Conservation (phyloP, 2,329 filamentous ascomycete genomes). For the Helotiales sp. region DNA sequence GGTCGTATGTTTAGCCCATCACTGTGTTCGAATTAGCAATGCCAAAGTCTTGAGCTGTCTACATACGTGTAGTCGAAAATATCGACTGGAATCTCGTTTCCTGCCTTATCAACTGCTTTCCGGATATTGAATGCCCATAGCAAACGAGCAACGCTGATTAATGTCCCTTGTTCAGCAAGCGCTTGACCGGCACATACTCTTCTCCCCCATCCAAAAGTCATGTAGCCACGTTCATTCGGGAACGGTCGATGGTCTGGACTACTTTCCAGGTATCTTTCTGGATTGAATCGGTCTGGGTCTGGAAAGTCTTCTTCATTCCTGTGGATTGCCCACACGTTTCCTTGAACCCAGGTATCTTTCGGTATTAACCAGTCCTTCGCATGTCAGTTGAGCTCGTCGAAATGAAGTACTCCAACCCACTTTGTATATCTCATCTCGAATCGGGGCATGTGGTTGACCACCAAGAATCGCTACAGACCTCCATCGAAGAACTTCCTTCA, state of each 20-base stretch:
- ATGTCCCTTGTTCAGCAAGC: conserved; percentile 49
- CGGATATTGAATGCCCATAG: conserved; percentile 28
- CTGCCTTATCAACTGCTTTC: conserved; percentile 22
- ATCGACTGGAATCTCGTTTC: conserved; percentile 30
- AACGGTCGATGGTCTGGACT: conserved; percentile 47
- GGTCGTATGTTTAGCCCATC: conserved; percentile 33
- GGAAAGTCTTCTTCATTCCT: conserved; percentile 42
- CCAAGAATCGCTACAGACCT: conserved; percentile 51
- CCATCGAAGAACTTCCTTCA: conserved; percentile 54
- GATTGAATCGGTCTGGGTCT: conserved; percentile 51
- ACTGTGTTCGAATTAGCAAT: conserved; percentile 11
- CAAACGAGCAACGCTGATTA: conserved; percentile 23
- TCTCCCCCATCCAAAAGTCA: conserved; percentile 57
- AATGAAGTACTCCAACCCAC: background rate
- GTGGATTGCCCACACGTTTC: conserved; percentile 23
- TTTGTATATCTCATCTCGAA: conserved; percentile 60
- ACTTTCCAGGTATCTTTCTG: conserved; percentile 48
- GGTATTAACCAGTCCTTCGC: conserved; percentile 22
- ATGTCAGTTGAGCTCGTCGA: background rate
- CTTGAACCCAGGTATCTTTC: conserved; percentile 45
- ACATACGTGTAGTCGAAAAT: conserved; percentile 38
- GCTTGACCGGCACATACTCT: conserved; percentile 55
- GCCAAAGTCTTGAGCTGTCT: conserved; percentile 29
- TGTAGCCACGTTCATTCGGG: conserved; percentile 63
- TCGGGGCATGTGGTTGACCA: conserved; percentile 58